Evolutionary conservation across 495 filamentous ascomycete species (phyloP).

Genomic region (Penicillium steckii): DNA sequence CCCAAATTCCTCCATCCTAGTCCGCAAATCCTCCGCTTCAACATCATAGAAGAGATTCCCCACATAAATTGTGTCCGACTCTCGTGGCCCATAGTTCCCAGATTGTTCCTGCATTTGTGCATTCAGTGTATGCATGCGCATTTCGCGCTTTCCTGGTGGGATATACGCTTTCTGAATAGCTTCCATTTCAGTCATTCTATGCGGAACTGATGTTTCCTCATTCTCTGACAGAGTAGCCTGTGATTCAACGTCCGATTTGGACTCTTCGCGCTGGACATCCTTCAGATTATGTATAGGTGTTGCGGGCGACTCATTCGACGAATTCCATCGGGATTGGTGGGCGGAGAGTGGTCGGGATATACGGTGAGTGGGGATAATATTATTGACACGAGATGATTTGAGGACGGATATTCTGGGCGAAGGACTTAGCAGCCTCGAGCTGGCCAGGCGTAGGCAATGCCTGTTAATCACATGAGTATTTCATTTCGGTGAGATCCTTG

Average conservation of each 20-base stretch:
- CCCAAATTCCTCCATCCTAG: conserved; percentile 67
- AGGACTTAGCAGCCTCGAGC: conserved; percentile 48
- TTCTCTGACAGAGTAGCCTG: not conserved
- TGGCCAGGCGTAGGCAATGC: conserved; percentile 51
- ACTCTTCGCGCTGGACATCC: not conserved
- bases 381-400: conserved; percentile 5
- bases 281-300: not conserved
- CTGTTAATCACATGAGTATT: conserved; percentile 23
- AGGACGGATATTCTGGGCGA: not conserved
- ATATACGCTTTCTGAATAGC: not conserved
- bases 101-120: not conserved
- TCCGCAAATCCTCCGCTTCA: conserved; percentile 65
- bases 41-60: conserved; percentile 88
- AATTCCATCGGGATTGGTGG: conserved; percentile 21
- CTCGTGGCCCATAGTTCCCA: conserved; percentile 4
- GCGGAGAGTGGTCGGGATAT: conserved; percentile 2
- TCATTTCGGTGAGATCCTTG: not conserved
- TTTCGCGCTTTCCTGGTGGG: not conserved
- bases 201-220: not conserved
- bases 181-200: conserved; percentile 11
- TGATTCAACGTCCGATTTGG: too few relatives aligned
- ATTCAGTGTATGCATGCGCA: not conserved
- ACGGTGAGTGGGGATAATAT: not conserved
- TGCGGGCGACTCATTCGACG: not conserved
- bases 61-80: conserved; percentile 60